Evolutionary conservation across 116 monocot species (phyloP), one percentile per base, ranked within the genome.

Genomic region (Cymodocea nodosa): DNA sequence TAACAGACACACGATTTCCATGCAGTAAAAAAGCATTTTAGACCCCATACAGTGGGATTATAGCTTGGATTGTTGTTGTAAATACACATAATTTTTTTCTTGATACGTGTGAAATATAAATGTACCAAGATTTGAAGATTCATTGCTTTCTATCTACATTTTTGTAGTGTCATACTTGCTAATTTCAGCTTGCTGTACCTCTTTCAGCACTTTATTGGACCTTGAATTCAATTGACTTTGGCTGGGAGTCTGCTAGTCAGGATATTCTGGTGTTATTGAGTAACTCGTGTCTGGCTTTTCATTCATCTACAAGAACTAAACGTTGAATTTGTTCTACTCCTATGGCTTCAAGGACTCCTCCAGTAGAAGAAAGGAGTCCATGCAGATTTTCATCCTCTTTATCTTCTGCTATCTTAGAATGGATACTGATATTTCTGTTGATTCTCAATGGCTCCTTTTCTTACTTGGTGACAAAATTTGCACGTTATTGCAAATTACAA

Each of bases 381-480:
- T 52, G 62, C 25, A 59, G 50, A 50, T 70, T 87, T 40, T 78
- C 70, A 40, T 52, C 78, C 50, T 79, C 67, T 59, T 61, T 97
- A 44, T 80, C 78, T 35, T 84, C 83, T 37, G 92, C 92, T 23
- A 71, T 78, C 34, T 70, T 78, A 0, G 98, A 98, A 79, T 98
- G 92, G 98, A 30, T 89, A 30, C 64, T 98, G 70, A 89, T 98
- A 57, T 53, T 89, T 60, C 70, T 98, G 30, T 65, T 92, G 62
- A 81, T 84, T 34, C 30, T 92, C 15, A 71, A 86, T 66, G 98
- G 82, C 2, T 56, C 78, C 12, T 77, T 73, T 58, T 79, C 84
- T 62, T 98, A 74, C 71, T 23, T 86, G 12, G 80, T 81, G 22
- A 81, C 82, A 14, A 82, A 72, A 74, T 84, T 98, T 68, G 89